Evolutionary conservation across 176 grass and related monocot species (phyloP).

Genomic region (Phoenix roebelenii): DNA sequence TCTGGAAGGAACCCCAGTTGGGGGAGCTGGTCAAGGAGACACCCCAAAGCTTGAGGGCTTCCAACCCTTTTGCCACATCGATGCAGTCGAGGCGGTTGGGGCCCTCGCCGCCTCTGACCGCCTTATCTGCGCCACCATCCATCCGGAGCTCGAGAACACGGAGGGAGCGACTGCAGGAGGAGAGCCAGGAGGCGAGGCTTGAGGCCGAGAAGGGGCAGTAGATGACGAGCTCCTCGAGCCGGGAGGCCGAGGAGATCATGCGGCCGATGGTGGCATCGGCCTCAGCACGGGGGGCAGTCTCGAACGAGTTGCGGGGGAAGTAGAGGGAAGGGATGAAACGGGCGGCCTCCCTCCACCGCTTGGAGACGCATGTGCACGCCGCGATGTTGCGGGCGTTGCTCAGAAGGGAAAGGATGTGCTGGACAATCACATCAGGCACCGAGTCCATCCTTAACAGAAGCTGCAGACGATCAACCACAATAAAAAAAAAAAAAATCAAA

Average conservation of each 20-base stretch:
- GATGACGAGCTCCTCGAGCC: conserved; percentile 69
- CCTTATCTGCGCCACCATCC: conserved; percentile 48
- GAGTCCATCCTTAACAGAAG: conserved; percentile 32
- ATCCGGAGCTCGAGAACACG: conserved; percentile 73
- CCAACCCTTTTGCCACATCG: conserved; percentile 32
- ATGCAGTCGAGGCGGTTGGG: conserved; percentile 53
- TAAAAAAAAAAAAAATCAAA: no score
- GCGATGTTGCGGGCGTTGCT: conserved; percentile 80
- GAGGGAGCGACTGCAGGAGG: conserved; percentile 40
- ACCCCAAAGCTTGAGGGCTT: conserved; percentile 78
- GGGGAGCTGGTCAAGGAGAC: conserved; percentile 48
- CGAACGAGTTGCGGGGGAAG: conserved; percentile 75
- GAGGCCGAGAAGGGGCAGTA: conserved; percentile 85
- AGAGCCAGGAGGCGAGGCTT: conserved; percentile 46
- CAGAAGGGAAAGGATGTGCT: conserved; percentile 65
- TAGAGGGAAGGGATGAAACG: conserved; percentile 82
- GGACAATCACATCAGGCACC: conserved; percentile 73
- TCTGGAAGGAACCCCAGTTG: conserved; percentile 40
- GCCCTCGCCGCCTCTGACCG: neutral
- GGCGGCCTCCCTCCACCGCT: conserved; percentile 66
- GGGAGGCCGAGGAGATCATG: conserved; percentile 45
- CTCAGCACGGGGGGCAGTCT: conserved; percentile 2
- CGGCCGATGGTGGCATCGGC: conserved; percentile 59
- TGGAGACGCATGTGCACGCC: conserved; percentile 60
- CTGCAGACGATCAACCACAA: no score